Percentiles rank a stretch among this genome's conserved stretches.
phyloP scores from a whole-genome alignment of 352 stramenopile species.

The Globisporangium takayamanum region DNA sequence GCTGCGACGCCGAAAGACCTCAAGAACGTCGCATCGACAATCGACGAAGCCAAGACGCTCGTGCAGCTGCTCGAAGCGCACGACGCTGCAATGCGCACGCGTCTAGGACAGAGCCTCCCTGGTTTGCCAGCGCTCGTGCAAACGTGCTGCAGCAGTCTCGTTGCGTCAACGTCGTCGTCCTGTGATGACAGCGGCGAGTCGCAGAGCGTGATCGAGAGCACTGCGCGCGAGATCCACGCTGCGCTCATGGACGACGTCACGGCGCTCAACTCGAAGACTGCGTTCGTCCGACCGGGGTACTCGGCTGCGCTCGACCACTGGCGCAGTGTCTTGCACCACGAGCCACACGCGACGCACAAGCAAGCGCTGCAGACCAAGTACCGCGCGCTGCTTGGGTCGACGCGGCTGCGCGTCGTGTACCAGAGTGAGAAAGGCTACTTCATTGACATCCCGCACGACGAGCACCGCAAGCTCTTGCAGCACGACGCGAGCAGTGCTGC shows the following conservation, averaged over 20 bases:
- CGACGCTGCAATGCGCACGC: slow-evolving; percentile 12
- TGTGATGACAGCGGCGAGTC: slow-evolving; percentile 9
- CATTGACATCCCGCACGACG: slow-evolving; percentile 57
- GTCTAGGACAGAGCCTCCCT: neutral
- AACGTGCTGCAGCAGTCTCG: slow-evolving; percentile 18
- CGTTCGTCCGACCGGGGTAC: slow-evolving; percentile 55
- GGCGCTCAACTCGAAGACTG: slow-evolving; percentile 47
- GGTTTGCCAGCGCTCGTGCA: slow-evolving; percentile 24
- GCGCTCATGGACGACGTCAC: slow-evolving; percentile 62
- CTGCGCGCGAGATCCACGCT: slow-evolving; percentile 36
- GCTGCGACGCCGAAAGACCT: slow-evolving; percentile 64
- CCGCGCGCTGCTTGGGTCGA: slow-evolving; percentile 41
- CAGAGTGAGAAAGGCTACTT: slow-evolving; percentile 62
- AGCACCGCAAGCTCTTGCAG: slow-evolving; percentile 39
- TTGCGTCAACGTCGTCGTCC: neutral
- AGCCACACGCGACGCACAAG: slow-evolving; percentile 32
- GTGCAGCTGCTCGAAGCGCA: slow-evolving; percentile 24
- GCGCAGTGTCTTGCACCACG: slow-evolving; percentile 38
- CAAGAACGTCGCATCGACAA: slow-evolving; percentile 53
- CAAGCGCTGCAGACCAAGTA: slow-evolving; percentile 57
- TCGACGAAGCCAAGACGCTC: slow-evolving; percentile 40
- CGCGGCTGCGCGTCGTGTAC: slow-evolving; percentile 48
- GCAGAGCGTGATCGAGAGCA: slow-evolving; percentile 11
- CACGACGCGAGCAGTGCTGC: slow-evolving; percentile 13
- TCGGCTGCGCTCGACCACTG: slow-evolving; percentile 53